Base-by-base conservation (phyloP, 768 basidiomycete genomes). In the Mycena leptocephala region DNA sequence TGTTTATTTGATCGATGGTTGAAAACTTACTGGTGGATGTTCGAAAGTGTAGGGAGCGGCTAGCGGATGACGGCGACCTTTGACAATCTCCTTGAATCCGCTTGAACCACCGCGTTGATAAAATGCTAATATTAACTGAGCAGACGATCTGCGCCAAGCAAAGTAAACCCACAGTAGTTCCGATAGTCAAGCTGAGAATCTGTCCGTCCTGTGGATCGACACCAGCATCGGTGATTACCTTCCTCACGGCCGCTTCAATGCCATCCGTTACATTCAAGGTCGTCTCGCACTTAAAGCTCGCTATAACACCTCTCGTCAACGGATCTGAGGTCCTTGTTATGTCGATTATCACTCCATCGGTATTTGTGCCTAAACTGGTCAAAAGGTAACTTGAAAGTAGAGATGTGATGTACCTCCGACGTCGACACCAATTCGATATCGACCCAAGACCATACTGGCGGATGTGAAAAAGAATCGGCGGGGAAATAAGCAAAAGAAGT, bases 41-140 rank as follows among this genome's bases (percentile, higher is more conserved):
- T 91, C 90, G n/a, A 82, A 84, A 3, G 91, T 91, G 81, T 91
- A 93, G 0, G 91, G 91, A 5, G 89, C 91, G 58, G 91, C 92
- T 9, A 94, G 86, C 93, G 89, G 61, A 94, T 87, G 43, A 94
- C 92, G 0, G 92, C 93, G 0, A 94, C 93, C 58, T 89, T 89
- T 56, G 88, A 87, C 18, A 94, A 83, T n/a, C 89, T 86, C 3
- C 87, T 75, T 7, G 88, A 82, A 80, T 93, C 89, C 30, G 88
- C 81, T 83, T 93, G 92, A 22, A 94, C 86, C 3, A 94, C 88
- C 1, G 92, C 91, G 76, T 94, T 92, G 30, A 92, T 86, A 72
- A 92, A 92, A 79, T 90, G 89, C 85, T 88, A 33, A 24, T 9
- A 5, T 51, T 8, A 33, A 24, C 28, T 65, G 53, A 62, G 51